A percentile compares a stretch with the other conserved stretches of the same genome.
Conservation (phyloP, 352 stramenopile species). For the Phytophthora sansomeana region DNA sequence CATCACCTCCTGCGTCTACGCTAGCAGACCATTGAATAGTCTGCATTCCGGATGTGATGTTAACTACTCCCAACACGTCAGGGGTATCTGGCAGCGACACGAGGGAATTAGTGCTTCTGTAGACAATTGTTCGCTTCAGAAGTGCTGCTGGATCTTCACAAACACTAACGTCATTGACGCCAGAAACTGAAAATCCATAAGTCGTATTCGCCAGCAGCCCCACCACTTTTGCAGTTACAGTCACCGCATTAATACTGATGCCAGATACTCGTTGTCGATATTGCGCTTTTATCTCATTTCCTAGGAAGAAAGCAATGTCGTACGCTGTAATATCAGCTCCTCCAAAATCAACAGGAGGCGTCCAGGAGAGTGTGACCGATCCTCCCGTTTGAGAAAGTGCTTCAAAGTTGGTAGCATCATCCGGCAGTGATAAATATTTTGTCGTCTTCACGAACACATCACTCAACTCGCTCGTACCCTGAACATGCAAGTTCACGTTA, state of each 20-base stretch:
- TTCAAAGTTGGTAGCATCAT: slow-evolving; percentile 40
- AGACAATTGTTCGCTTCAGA: slow-evolving; percentile 41
- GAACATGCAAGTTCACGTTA: slow-evolving; percentile 1
- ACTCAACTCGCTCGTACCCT: slow-evolving; percentile 64
- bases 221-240: slow-evolving; percentile 45
- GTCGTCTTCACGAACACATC: slow-evolving; percentile 42
- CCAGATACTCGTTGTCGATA: slow-evolving; percentile 44
- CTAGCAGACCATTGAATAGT: slow-evolving; percentile 48
- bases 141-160: slow-evolving; percentile 43
- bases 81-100: slow-evolving; percentile 48
- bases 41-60: slow-evolving; percentile 55
- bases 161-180: slow-evolving; percentile 62
- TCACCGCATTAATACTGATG: slow-evolving; percentile 26
- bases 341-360: slow-evolving; percentile 60
- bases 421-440: slow-evolving; percentile 52
- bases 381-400: slow-evolving; percentile 45
- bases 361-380: slow-evolving; percentile 51
- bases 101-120: slow-evolving; percentile 34
- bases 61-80: slow-evolving; percentile 32
- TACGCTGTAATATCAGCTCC: slow-evolving; percentile 59
- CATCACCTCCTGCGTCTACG: slow-evolving; percentile 49
- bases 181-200: slow-evolving; percentile 63
- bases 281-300: slow-evolving; percentile 38
- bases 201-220: slow-evolving; percentile 54
- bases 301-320: slow-evolving; percentile 53